Evolutionary conservation across 2,329 filamentous ascomycete genomes (phyloP).

Genomic region (Sporothrix brasiliensis): DNA sequence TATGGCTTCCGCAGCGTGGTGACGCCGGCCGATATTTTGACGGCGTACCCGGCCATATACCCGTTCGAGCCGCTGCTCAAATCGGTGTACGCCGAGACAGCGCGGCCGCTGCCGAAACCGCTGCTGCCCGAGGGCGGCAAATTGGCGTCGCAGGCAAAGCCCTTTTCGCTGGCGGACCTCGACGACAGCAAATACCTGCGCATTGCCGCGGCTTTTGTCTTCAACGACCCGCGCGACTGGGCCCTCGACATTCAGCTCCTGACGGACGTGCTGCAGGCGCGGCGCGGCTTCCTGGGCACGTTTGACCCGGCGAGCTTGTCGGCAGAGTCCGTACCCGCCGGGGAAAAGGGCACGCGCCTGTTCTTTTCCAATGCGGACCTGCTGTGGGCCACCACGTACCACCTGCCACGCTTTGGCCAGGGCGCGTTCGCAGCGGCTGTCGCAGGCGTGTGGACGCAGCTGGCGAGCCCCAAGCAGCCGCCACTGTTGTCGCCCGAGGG

Average conservation of each 20-base stretch:
- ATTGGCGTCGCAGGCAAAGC: constrained; percentile 34
- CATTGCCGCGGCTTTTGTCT: constrained; percentile 88
- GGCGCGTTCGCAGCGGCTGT: constrained; percentile 86
- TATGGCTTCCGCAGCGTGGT: constrained; percentile 83
- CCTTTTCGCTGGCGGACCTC: constrained; percentile 22
- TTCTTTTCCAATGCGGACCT: constrained; percentile 92
- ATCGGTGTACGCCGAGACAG: constrained; percentile 61
- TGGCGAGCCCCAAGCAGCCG: constrained; percentile 69
- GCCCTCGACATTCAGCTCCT: constrained; percentile 85
- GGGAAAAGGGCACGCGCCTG: constrained; percentile 75
- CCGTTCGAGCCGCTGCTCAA: constrained; percentile 74
- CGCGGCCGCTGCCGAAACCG: constrained; percentile 58
- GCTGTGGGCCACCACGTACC: constrained; percentile 84
- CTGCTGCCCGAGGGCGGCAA: constrained; percentile 48
- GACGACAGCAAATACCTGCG: constrained; percentile 55
- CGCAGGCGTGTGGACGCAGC: constrained; percentile 73
- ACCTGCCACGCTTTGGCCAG: constrained; percentile 84
- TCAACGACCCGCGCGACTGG: constrained; percentile 97
- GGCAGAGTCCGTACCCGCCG: constrained; percentile 59
- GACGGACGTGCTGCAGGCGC: constrained; percentile 77
- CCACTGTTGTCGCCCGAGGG: constrained; percentile 46
- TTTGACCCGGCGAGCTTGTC: constrained; percentile 54
- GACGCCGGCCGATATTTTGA: constrained; percentile 81
- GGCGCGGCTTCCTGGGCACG: constrained; percentile 78
- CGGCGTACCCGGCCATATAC: constrained; percentile 73